Evolutionary conservation across 257 asterid species (phyloP), one percentile per base, ranked within the genome.

Genomic region (Penstemon davidsonii): DNA sequence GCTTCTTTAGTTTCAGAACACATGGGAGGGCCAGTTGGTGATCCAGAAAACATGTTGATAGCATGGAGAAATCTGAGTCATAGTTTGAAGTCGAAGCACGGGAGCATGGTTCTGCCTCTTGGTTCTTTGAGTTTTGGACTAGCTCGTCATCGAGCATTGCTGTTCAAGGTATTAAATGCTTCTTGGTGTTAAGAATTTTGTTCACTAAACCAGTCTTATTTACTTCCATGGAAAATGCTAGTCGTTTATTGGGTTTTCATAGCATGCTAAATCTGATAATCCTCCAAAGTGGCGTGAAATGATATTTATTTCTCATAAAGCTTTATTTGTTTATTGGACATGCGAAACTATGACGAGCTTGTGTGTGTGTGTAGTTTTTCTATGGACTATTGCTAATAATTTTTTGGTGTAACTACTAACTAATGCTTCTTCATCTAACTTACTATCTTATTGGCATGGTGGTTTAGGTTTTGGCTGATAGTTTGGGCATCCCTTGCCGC

Each of bases 101-200:
- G 97, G 77, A 90, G 95, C 85, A 88, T 90, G 92, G 97, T 93
- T 79, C 81, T 93, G 69, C 97, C 96, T 71, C 88, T 93, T 73
- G 99, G 96, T 73, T 90, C 97, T 64, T 83, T 93, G 79, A 84
- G 88, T 9, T 60, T 83, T 78, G 99, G 99, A 44, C 61, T 93
- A 83, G 90, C 99, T 79, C 99, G 99, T 72, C 99, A 93, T 58
- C 92, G 99, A 60, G 97, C 99, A n/a, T 79, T 93, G 80, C 70
- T 93, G 70, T 93, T 93, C 78, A 93, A 93, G 97, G 99, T 93
- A 85, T 15, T 19, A 36, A 58, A 25, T 74, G 62, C 69, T 70
- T 72, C 67, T 72, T 45, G 64, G 53, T 19, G 38, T 62, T 57
- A 44, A 59, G 62, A 41, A 18, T 61, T 57, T 47, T 60, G 41